Percentiles rank a stretch among this genome's conserved stretches.
Evolutionary conservation across 2,329 filamentous ascomycete genomes (phyloP).

Genomic region (Harringtonia aguacate): DNA sequence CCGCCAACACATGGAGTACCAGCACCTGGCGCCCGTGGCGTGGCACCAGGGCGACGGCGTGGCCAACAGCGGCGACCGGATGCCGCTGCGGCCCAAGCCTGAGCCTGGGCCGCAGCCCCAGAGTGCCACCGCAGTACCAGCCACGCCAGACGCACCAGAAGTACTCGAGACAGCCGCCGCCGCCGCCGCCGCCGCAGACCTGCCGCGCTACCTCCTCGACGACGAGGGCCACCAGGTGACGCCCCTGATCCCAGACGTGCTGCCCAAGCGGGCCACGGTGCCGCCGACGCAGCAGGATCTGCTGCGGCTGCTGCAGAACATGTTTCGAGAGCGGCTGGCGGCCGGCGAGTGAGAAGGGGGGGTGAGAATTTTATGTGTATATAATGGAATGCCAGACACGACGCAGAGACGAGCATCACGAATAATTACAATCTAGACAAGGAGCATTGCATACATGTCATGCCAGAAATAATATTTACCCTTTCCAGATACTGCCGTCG

Average conservation of each 20-base stretch:
- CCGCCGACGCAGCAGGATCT: constrained; percentile 6
- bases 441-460: too few species aligned
- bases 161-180: background rate
- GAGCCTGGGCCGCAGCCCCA: constrained; percentile 11
- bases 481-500: too few species aligned
- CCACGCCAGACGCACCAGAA: background rate
- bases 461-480: too few species aligned
- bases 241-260: constrained; percentile 38
- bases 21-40: constrained; percentile 40
- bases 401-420: too few species aligned
- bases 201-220: constrained; percentile 41
- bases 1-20: constrained; percentile 38
- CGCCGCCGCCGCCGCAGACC: background rate
- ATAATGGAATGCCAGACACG: too few species aligned
- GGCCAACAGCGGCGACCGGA: constrained; percentile 23
- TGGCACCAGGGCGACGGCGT: constrained; percentile 54
- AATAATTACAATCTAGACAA: too few species aligned
- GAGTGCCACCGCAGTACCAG: background rate
- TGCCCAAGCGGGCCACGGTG: constrained; percentile 4
- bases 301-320: constrained; percentile 27
- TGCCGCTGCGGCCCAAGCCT: constrained; percentile 1
- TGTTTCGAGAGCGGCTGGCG: constrained; percentile 16
- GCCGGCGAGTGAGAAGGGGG: background rate
- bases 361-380: too few species aligned
- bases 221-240: constrained; percentile 44